phyloP scores from a whole-genome alignment of 108 stramenopile species.

The Tribonema minus region DNA sequence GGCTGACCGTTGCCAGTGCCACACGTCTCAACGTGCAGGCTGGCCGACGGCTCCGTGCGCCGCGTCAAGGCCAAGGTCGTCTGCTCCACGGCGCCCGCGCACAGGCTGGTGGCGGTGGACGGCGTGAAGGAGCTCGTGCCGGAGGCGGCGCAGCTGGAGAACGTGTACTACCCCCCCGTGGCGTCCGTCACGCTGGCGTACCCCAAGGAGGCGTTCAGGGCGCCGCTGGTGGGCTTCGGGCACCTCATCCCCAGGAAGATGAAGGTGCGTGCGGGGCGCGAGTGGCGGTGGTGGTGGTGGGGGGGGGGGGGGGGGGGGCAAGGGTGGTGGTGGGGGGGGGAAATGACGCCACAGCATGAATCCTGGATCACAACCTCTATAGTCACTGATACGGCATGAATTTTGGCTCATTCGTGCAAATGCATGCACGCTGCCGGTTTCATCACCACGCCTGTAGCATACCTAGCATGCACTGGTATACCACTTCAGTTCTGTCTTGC shows the following conservation, averaged over 20 bases:
- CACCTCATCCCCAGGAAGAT: constrained; percentile 74
- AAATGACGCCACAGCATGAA: no score
- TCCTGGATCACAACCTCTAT: no score
- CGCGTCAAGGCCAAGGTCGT: constrained; percentile 64
- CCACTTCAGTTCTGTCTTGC: no score
- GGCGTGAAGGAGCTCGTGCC: constrained; percentile 61
- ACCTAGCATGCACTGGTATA: no score
- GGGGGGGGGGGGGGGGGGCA: background rate
- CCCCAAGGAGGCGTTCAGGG: constrained; percentile 80
- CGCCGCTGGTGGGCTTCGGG: constrained; percentile 82
- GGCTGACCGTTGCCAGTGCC: no score
- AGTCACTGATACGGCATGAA: no score
- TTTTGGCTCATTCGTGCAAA: no score
- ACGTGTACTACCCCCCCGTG: constrained; percentile 88
- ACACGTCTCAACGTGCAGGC: no score
- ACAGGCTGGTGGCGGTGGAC: constrained; percentile 50
- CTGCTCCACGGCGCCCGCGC: constrained; percentile 76
- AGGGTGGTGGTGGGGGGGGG: background rate
- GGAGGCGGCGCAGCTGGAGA: constrained; percentile 67
- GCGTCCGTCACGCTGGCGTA: constrained; percentile 86
- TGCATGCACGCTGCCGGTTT: no score
- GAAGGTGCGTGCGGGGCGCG: constrained; percentile 14
- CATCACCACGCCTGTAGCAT: no score
- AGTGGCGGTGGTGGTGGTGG: background rate
- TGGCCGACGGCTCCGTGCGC: no score